Base-by-base conservation (phyloP, 2,329 filamentous ascomycete genomes). In the Penicillium sp. region DNA sequence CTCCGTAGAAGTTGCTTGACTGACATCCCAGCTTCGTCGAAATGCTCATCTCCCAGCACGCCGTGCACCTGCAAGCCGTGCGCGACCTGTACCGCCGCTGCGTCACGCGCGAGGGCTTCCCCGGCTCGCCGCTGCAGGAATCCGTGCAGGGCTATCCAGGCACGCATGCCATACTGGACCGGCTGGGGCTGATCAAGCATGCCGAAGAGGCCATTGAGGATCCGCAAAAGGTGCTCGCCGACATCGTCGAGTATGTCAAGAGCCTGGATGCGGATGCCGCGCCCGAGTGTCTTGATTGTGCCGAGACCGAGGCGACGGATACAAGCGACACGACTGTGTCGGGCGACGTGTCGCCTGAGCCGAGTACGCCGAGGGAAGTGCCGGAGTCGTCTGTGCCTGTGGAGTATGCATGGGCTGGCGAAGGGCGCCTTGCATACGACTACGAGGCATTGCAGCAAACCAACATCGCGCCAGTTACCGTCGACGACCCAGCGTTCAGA, bases 21-120 rank as follows among this genome's bases (percentile, higher is more conserved):
- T n/a, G n/a, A n/a, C n/a, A n/a, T n/a, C n/a, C n/a, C 49, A 76
- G 74, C 48, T 76, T 75, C 45, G 74, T 76, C 38, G 73, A 76
- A 57, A 75, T 76, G 71, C 69, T 76, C 30, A 72, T 76, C 59
- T 75, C 73, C 5, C 72, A 76, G 30, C 73, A 75, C 56, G 73
- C 71, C 5, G 60, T 75, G 8, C 72, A 74, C 4, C 71, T 76
- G 43, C 74, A 74, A 60, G 74, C 72, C 1, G 62, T 76, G 4
- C 73, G 75, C 60, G 68, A 71, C 56, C 62, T 76, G 33, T 75
- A 76, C 63, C 74, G 70, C 47, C 67, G 71, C 60, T 76, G 72
- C 58, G 58, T 74, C 46, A 71, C 69, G 60, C 74, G 75, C 28
- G 72, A 76, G 62, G 71, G 71, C 16, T 76, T 76, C 51, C 74